Percentiles rank a stretch among this genome's conserved stretches.
Evolutionary conservation across 768 basidiomycete genomes (phyloP).

Genomic region (Kwoniella europaea): DNA sequence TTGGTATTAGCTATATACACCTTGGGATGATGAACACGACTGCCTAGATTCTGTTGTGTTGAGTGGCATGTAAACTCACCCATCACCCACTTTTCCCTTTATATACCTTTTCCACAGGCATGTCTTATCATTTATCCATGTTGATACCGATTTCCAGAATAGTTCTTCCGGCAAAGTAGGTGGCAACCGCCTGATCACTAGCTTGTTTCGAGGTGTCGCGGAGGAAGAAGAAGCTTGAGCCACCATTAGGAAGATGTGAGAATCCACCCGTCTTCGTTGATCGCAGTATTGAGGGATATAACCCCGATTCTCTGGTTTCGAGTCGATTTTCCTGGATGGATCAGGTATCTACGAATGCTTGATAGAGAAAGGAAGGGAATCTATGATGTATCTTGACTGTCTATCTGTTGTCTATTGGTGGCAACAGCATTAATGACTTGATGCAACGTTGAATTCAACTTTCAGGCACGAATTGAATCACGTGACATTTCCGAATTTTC

Average conservation of each 20-base stretch:
- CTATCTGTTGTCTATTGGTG: neutral
- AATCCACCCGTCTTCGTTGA: too few species aligned
- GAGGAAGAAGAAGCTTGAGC: conserved; percentile 19
- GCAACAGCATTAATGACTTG: neutral
- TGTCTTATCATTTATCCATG: conserved; percentile 77
- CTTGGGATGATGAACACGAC: too few species aligned
- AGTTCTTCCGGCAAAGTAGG: conserved; percentile 88
- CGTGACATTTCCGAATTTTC: conserved; percentile 3
- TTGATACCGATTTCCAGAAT: conserved; percentile 88
- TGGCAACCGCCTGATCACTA: conserved; percentile 82
- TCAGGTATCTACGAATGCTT: neutral
- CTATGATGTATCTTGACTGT: neutral
- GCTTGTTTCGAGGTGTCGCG: conserved; percentile 63
- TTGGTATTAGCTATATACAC: too few species aligned
- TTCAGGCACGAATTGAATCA: conserved; percentile 5
- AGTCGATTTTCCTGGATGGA: too few species aligned
- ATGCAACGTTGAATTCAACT: conserved; percentile 2
- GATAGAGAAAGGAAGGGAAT: neutral
- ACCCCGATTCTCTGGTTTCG: too few species aligned
- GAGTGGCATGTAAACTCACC: conserved; percentile 32
- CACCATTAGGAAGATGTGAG: neutral
- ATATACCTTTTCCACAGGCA: conserved; percentile 52
- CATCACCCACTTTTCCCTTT: conserved; percentile 43
- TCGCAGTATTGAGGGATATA: too few species aligned
- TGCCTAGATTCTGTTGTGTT: conserved; percentile 59